Percentiles rank a stretch among this genome's conserved stretches.
Conservation (phyloP, 179 eudicot species). For the Corrigiola litoralis region DNA sequence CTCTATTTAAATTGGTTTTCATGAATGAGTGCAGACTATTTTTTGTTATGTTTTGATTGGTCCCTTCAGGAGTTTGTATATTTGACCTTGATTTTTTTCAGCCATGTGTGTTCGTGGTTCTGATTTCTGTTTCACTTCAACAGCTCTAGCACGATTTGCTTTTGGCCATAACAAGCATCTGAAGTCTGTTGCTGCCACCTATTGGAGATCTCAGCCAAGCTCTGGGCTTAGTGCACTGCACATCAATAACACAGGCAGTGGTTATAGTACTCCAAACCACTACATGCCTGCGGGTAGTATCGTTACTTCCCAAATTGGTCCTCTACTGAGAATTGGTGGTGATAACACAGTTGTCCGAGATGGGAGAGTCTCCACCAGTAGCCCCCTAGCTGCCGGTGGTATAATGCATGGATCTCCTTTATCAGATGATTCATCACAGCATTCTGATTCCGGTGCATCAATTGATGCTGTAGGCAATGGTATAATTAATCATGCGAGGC, state of each 20-base stretch:
- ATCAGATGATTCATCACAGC: slow-evolving; percentile 88
- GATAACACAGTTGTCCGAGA: slow-evolving; percentile 59
- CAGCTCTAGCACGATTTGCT: slow-evolving; percentile 95
- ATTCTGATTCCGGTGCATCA: slow-evolving; percentile 74
- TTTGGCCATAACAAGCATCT: slow-evolving; percentile 92
- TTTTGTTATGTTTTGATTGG: background rate
- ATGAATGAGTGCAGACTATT: background rate
- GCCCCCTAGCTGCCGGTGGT: slow-evolving; percentile 68
- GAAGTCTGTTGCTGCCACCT: slow-evolving; percentile 79
- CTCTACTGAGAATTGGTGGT: slow-evolving; percentile 58
- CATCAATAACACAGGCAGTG: slow-evolving; percentile 58
- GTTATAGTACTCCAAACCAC: slow-evolving; percentile 61
- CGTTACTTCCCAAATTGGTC: slow-evolving; percentile 63
- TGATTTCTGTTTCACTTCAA: slow-evolving; percentile 10
- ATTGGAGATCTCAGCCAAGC: slow-evolving; percentile 73
- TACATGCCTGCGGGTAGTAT: slow-evolving; percentile 51
- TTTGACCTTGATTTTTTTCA: background rate
- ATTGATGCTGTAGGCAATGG: slow-evolving; percentile 59
- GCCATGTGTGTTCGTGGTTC: background rate
- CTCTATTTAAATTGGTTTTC: background rate
- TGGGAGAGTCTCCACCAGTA: slow-evolving; percentile 79
- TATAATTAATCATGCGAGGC: slow-evolving; percentile 49
- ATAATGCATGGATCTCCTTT: slow-evolving; percentile 87
- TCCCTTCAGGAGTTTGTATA: background rate
- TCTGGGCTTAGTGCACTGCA: slow-evolving; percentile 61